Base-by-base conservation (phyloP, 495 filamentous ascomycete species). In the Talaromyces ruber region DNA sequence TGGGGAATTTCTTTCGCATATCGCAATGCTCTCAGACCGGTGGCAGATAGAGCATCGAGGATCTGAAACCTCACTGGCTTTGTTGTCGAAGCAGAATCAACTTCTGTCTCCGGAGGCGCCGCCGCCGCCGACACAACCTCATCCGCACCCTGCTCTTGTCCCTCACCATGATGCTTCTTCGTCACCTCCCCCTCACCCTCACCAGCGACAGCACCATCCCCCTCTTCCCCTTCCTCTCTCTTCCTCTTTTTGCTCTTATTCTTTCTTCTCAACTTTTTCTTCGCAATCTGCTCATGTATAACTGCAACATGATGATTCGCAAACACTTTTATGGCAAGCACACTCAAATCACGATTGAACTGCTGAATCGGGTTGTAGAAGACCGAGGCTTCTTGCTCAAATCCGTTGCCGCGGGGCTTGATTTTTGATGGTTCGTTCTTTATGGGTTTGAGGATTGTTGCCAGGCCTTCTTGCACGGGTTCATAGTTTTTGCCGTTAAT, bases 321-420 rank as follows among this genome's bases (percentile, higher is more conserved):
- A 76, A 89, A 96, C 0, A 87, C 86, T 67, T 86, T 88, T 67
- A 98, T 95, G 18, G 92, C 90, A 22, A 98, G 81, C 30, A 97
- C 89, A 68, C 90, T 96, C 65, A 98, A 76, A 74, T 98, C 94
- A 9, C 94, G 85, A 76, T 98, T 98, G 79, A 97, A 98, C 72
- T 98, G 95, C 70, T 98, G 95, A 47, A 98, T 96, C 0, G 94
- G 93, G 65, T 98, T 98, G 77, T 98, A 98, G 71, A 98, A 98
- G 26, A 98, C 95, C 29, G 86, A 83, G 70, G 96, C 91, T 16
- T 79, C 72, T 30, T 80, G 78, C 45, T 84, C 77, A 12, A 82
- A 77, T 18, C 67, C 74, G 43, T 74, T 73, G n/a, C 77, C 74
- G 51, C 79, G 65, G 56, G 70, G 78, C 60, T 68, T 73, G 16